phyloP scores from a whole-genome alignment of 352 stramenopile species.

The Globisporangium yorkense region DNA sequence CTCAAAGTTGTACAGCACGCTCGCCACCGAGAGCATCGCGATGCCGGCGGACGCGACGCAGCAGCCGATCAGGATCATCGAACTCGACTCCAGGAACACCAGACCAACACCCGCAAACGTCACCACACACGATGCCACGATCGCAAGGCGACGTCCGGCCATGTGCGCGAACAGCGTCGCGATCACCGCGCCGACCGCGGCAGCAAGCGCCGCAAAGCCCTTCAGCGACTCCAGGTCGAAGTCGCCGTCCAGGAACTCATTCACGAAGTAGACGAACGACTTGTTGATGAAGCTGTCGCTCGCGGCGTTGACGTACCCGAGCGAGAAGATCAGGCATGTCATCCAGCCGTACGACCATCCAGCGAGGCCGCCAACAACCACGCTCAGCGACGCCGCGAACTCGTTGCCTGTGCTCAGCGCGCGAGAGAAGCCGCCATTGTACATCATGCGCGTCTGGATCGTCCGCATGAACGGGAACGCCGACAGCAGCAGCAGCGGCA shows the following conservation, averaged over 20 bases:
- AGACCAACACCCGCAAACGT: conserved; percentile 58
- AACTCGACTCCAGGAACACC: conserved; percentile 62
- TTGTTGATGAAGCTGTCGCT: conserved; percentile 79
- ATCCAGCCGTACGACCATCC: conserved; percentile 80
- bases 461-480: conserved; percentile 86
- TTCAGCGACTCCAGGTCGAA: conserved; percentile 70
- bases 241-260: conserved; percentile 28
- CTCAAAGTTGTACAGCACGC: conserved; percentile 85
- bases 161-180: conserved; percentile 44
- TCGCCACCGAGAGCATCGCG: conserved; percentile 71
- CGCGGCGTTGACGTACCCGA: conserved; percentile 73
- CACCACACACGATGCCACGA: conserved; percentile 49
- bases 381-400: conserved; percentile 68
- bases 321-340: conserved; percentile 72
- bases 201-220: conserved; percentile 55
- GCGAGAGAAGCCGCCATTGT: conserved; percentile 85
- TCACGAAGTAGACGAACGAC: conserved; percentile 82
- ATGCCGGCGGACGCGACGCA: conserved; percentile 62
- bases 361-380: conserved; percentile 63
- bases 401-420: conserved; percentile 79
- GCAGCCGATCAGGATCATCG: conserved; percentile 62
- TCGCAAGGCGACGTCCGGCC: conserved; percentile 59
- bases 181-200: conserved; percentile 43
- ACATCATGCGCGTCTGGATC: conserved; percentile 90
- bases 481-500: conserved; percentile 71